phyloP scores from a whole-genome alignment of 2,329 filamentous ascomycete species.

The Arthroderma sp. region DNA sequence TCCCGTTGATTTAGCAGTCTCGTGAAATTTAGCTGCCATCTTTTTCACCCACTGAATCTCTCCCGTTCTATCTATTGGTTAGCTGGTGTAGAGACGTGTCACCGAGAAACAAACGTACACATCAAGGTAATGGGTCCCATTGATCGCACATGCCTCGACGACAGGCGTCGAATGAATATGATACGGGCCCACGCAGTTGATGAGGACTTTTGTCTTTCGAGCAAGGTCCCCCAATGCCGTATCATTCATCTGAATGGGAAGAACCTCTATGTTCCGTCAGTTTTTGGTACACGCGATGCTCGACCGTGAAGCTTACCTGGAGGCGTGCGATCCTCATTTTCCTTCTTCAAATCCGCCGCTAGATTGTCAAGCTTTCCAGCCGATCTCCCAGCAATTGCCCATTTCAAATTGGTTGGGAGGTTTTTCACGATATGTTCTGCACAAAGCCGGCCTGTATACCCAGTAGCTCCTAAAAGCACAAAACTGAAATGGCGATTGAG shows the following conservation, averaged over 20 bases:
- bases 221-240: conserved; percentile 39
- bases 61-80: conserved; percentile 36
- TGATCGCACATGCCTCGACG: conserved; percentile 50
- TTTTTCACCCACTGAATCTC: conserved; percentile 52
- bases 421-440: conserved; percentile 60
- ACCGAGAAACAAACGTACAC: conserved; percentile 23
- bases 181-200: conserved; percentile 52
- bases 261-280: conserved; percentile 22
- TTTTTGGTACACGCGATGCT: neutral
- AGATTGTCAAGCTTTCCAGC: conserved; percentile 58
- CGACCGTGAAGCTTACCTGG: conserved; percentile 44
- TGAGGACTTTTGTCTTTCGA: conserved; percentile 43
- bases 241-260: conserved; percentile 36
- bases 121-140: conserved; percentile 56
- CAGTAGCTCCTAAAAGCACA: conserved; percentile 55
- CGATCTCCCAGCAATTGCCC: conserved; percentile 81
- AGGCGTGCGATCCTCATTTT: conserved; percentile 55
- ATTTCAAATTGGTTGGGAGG: conserved; percentile 65
- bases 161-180: conserved; percentile 51
- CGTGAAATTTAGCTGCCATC: conserved; percentile 49
- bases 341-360: conserved; percentile 49
- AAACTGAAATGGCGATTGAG: conserved; percentile 45
- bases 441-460: conserved; percentile 70
- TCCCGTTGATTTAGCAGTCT: conserved; percentile 44
- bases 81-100: neutral